Evolutionary conservation across 148 eudicot species (phyloP), one percentile per base, ranked within the genome.

Genomic region (Salicornia ramosissima): DNA sequence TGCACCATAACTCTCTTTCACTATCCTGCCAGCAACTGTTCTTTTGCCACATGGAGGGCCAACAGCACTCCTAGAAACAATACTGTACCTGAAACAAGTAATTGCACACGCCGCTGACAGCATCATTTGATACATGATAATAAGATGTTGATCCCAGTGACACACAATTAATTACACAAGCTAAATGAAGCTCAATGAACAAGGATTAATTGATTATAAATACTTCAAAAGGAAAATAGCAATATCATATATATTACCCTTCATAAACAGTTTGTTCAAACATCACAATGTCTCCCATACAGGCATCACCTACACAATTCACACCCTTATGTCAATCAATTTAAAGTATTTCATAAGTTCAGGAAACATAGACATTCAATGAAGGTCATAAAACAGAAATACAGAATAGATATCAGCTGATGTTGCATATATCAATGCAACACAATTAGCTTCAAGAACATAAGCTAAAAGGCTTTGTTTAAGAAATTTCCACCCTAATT

Each of bases 1-100:
- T 72, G 86, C 86, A 66, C 97, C 97, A 65, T 91, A 91, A 70
- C 97, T 91, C 79, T 91, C 97, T 76, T 91, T 91, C 73, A 91
- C 88, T 70, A 91, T 85, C 33, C 90, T 83, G 14, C 94, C 97
- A 46, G 88, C 94, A 52, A 88, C 81, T 18, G 76, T 60, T 74
- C 97, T 80, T 33, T 71, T 83, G 36, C 97, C 97, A 75, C 89
- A 82, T 31, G 89, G 87, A 79, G 90, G 88, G 65, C 93, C 96
- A 77, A 31, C 70, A n/a, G 93, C 87, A 78, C 90, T 86, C 65
- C 90, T 85, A 39, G 97, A 86, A 21, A 67, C 88, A 52, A 88
- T 79, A 77, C 50, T 88, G 77, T 84, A 90, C 89, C 96, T 90
- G 72, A 60, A 52, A 58, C 67, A 58, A 64, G 68, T 64, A 75